Evolutionary conservation across 1,139 yeast species (phyloP), one percentile per base, ranked within the genome.

Genomic region (Pichia sp.): DNA sequence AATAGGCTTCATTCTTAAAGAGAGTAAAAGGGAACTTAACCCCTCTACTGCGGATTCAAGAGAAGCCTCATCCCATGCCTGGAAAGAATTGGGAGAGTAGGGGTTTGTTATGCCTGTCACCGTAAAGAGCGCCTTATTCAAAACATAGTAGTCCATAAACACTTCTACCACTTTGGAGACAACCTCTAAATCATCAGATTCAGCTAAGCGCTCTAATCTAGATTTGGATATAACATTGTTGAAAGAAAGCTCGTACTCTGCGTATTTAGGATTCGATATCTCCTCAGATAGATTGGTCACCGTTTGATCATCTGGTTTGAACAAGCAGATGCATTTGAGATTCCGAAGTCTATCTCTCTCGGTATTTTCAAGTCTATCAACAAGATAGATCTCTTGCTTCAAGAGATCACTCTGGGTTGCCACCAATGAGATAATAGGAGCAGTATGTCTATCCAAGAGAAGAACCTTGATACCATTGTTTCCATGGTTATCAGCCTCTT

Each of bases 361-460:
- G n/a, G 63, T 59, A 50, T 84, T 85, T 35, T 77, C 77, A 48
- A 77, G 56, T 19, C 74, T 71, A 44, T 87, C 96, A 32, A 87
- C 77, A 34, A 91, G 66, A 42, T 85, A 86, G 16, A 91, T 74
- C 44, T 88, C 95, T 48, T 84, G 75, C 46, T 81, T 77, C 33
- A 91, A 69, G 34, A 91, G 67, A 46, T 80, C 83, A 6, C 94
- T 79, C 58, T 93, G 98, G 3, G 96, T 82, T 29, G 94, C 75
- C 47, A 83, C 76, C 72, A 91, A 70, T 13, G 96, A 86, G 17
- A 93, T 75, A 21, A 87, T 75, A 0, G 87, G 70, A 13, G 94
- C 83, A 1, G 99, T 91, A 47, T 69, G 67, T 38, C 72, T 65
- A 55, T 91, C 99, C 39, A 93, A 68, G 30, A 91, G 66, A 26